phyloP scores from a whole-genome alignment of 2,329 filamentous ascomycete species.

The Periconia sp. region DNA sequence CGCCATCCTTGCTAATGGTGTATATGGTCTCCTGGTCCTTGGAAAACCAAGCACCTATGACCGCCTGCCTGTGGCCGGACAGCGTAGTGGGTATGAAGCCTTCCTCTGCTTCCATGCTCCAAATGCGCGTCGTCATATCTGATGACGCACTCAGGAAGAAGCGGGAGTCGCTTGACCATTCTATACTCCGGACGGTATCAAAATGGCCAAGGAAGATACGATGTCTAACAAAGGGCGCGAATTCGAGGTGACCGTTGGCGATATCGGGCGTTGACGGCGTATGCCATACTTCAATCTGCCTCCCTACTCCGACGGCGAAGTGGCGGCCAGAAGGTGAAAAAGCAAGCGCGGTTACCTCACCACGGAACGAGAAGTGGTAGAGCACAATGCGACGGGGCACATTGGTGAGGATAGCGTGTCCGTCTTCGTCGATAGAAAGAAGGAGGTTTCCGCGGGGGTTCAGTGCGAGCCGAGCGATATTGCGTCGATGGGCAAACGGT shows the following conservation, averaged over 20 bases:
- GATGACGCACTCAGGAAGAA: constrained; percentile 94
- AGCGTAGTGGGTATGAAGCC: constrained; percentile 89
- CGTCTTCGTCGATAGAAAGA: constrained; percentile 92
- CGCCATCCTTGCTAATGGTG: constrained; percentile 96
- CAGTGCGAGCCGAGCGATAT: constrained; percentile 86
- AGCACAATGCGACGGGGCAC: constrained; percentile 83
- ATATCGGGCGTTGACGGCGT: constrained; percentile 88
- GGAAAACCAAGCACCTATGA: constrained; percentile 97
- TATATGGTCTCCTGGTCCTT: constrained; percentile 94
- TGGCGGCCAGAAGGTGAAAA: constrained; percentile 91
- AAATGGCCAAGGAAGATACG: constrained; percentile 88
- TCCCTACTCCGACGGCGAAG: constrained; percentile 87
- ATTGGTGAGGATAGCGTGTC: constrained; percentile 90
- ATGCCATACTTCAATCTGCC: constrained; percentile 93
- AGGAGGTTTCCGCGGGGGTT: constrained; percentile 91
- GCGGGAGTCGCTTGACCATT: constrained; percentile 95
- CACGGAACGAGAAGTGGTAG: constrained; percentile 94
- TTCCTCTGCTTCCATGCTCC: constrained; percentile 87
- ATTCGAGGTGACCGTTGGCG: constrained; percentile 85
- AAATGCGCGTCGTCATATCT: constrained; percentile 91
- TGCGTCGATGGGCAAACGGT: constrained; percentile 90
- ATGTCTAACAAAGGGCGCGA: constrained; percentile 91
- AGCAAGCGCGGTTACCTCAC: constrained; percentile 78
- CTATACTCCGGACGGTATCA: constrained; percentile 81
- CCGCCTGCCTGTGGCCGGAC: constrained; percentile 86